Percentiles rank a stretch among this genome's conserved stretches.
These are phyloP conservation scores for Perilla frutescens DNA, from an alignment of 257 asterid species.

Conservation along the genomic window DNA sequence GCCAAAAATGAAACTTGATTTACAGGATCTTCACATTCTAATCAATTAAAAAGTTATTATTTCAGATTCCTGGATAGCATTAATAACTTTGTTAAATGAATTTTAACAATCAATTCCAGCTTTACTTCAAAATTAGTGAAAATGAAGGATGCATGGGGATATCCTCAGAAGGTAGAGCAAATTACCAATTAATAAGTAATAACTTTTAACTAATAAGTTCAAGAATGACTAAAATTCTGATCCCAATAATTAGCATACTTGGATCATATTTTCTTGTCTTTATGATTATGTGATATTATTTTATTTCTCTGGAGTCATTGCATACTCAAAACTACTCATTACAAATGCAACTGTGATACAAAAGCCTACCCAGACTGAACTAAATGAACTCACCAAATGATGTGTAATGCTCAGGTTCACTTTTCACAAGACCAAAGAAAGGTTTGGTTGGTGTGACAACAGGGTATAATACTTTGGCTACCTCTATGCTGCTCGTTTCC, in stretches of 20 bases:
- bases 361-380: background rate
- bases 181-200: background rate
- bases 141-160: background rate
- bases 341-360: background rate
- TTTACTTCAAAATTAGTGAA: background rate
- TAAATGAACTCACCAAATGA: slow-evolving; percentile 64
- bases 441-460: slow-evolving; percentile 40
- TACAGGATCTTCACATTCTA: no score
- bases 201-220: background rate
- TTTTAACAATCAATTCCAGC: slow-evolving; percentile 11
- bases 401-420: slow-evolving; percentile 79
- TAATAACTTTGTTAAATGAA: background rate
- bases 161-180: background rate
- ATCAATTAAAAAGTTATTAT: background rate
- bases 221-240: background rate
- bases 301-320: background rate
- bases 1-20: background rate
- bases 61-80: background rate
- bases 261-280: background rate
- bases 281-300: background rate
- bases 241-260: background rate
- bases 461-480: slow-evolving; percentile 67
- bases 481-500: slow-evolving; percentile 70
- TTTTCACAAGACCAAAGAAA: slow-evolving; percentile 84
- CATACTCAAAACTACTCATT: background rate